A percentile compares a stretch with the other conserved stretches of the same genome.
Conservation (phyloP, 352 stramenopile genomes). For the Globisporangium mamillatum region DNA sequence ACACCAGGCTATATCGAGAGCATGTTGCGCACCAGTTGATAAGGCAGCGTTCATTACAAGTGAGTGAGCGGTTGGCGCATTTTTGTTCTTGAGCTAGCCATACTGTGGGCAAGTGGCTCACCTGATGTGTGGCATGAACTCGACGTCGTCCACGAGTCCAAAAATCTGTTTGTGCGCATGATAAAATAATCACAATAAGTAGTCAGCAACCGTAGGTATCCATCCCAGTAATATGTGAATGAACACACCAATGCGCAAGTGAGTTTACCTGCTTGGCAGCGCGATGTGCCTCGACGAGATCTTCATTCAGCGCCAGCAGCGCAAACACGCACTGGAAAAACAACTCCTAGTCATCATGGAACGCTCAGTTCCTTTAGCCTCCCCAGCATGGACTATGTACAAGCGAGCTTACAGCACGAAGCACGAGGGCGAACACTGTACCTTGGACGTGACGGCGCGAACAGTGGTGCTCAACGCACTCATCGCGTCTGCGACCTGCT, state of each 20-base stretch:
- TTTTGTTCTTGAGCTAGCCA: slow-evolving; percentile 4
- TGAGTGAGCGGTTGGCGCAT: background rate
- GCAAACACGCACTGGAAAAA: slow-evolving; percentile 76
- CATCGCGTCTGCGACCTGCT: slow-evolving; percentile 34
- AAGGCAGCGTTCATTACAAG: background rate
- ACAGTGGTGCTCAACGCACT: slow-evolving; percentile 32
- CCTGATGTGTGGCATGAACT: slow-evolving; percentile 69
- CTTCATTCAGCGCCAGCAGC: slow-evolving; percentile 35
- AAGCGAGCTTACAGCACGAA: background rate
- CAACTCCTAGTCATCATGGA: slow-evolving; percentile 14
- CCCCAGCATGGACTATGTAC: background rate
- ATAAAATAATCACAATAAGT: background rate
- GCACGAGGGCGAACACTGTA: background rate
- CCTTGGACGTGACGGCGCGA: slow-evolving; percentile 49
- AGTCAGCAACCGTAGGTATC: background rate
- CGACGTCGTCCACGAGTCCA: slow-evolving; percentile 26
- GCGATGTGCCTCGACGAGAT: slow-evolving; percentile 33
- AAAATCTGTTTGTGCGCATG: slow-evolving; percentile 31
- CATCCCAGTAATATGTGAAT: background rate
- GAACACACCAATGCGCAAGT: background rate
- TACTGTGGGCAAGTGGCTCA: slow-evolving; percentile 12
- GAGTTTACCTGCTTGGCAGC: slow-evolving; percentile 36
- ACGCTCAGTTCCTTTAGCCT: background rate
- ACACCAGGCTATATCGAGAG: slow-evolving; percentile 37
- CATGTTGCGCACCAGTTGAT: background rate